Evolutionary conservation across 345 rosid genomes (phyloP).

Genomic region (Odontarrhena argentea): DNA sequence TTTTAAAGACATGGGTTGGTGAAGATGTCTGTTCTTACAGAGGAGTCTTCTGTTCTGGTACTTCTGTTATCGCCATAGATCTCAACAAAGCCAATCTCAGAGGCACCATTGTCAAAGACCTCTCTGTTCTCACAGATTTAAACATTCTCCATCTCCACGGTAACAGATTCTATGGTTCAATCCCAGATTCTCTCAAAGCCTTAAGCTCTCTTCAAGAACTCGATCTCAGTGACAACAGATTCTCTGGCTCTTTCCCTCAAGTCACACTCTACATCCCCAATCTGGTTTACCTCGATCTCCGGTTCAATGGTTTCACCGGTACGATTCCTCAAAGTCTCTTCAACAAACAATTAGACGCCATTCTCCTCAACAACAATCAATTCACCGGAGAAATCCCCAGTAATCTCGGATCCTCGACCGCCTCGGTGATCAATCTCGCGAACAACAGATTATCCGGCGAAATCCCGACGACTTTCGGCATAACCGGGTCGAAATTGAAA

Average conservation of each 20-base stretch:
- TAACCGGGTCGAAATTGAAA: constrained; percentile 55
- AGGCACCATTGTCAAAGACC: constrained; percentile 70
- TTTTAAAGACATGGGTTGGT: constrained; percentile 80
- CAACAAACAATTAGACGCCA: constrained; percentile 73
- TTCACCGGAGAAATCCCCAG: constrained; percentile 69
- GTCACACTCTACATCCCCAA: constrained; percentile 56
- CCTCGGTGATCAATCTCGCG: constrained; percentile 80
- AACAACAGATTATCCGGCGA: constrained; percentile 70
- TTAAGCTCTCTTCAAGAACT: constrained; percentile 68
- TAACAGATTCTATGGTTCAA: constrained; percentile 72
- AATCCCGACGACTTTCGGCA: constrained; percentile 62
- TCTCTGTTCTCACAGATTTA: constrained; percentile 60
- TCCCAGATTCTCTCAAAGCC: constrained; percentile 60
- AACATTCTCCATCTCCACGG: constrained; percentile 76
- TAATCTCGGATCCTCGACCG: constrained; percentile 70
- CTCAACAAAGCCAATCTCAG: constrained; percentile 83
- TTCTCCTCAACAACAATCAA: constrained; percentile 78
- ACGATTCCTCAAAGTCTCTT: constrained; percentile 70
- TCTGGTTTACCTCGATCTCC: constrained; percentile 76
- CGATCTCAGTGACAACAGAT: constrained; percentile 80
- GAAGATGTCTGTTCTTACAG: constrained; percentile 74
- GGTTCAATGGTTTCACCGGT: constrained; percentile 84
- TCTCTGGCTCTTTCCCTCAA: constrained; percentile 72
- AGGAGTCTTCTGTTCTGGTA: constrained; percentile 69
- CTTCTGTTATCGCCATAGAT: constrained; percentile 53